phyloP scores from a whole-genome alignment of 169 alveolate species.

The Cryptosporidium ryanae region DNA sequence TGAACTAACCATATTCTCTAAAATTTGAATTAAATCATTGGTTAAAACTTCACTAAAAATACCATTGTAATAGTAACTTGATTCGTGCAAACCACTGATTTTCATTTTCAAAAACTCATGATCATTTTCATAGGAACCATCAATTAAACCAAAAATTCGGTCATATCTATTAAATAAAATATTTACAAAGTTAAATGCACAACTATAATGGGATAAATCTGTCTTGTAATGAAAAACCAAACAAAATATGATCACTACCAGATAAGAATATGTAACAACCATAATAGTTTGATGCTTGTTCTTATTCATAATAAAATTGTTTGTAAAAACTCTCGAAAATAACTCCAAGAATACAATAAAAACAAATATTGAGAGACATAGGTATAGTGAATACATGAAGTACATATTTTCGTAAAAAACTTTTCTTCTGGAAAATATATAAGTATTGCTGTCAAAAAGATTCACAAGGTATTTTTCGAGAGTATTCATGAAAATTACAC shows the following conservation, averaged over 20 bases:
- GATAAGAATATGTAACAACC: not conserved
- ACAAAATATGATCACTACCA: not conserved
- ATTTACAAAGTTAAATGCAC: not conserved
- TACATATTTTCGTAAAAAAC: conserved; percentile 10
- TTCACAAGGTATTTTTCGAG: not conserved
- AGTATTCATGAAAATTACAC: not conserved
- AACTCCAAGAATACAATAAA: not conserved
- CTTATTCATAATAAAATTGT: not conserved
- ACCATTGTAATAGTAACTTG: too few species aligned
- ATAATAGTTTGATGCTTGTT: not conserved
- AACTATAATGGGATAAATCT: not conserved
- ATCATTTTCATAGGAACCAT: not conserved
- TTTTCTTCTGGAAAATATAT: conserved; percentile 2
- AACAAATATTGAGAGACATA: not conserved
- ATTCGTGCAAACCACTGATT: not conserved
- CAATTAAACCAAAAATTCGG: not conserved
- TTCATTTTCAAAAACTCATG: not conserved
- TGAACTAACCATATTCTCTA: conserved; percentile 13
- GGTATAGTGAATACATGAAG: not conserved
- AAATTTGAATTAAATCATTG: not conserved
- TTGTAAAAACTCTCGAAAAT: not conserved
- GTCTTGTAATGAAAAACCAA: conserved; percentile 10
- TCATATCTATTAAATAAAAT: not conserved
- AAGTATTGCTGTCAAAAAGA: conserved; percentile 12
- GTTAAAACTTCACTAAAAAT: conserved; percentile 15